Conservation (phyloP, 2,329 filamentous ascomycete species). For the Madurella mycetomatis region DNA sequence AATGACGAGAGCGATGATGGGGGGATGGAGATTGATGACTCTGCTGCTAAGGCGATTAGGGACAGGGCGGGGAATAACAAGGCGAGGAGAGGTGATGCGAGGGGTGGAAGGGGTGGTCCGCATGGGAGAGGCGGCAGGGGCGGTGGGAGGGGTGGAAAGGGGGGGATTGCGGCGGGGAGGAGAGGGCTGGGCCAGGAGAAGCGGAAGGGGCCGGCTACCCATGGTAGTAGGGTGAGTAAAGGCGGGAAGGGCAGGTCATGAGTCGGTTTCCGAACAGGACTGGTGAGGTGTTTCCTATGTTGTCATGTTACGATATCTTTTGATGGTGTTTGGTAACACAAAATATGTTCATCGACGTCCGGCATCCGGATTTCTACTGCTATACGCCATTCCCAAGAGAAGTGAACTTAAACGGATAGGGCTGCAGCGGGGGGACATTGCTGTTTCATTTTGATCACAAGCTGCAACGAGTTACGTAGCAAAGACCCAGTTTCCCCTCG, state of each 20-base stretch:
- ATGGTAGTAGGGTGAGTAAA: conserved; percentile 29
- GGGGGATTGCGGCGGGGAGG: conserved; percentile 29
- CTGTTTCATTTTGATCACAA: too few relatives aligned
- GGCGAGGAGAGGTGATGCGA: not conserved
- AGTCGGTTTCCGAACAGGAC: not conserved
- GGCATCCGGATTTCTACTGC: too few relatives aligned
- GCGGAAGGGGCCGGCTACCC: conserved; percentile 21
- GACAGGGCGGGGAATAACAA: conserved; percentile 27
- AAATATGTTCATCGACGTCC: too few relatives aligned
- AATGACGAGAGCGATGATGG: conserved; percentile 45
- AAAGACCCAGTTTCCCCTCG: too few relatives aligned
- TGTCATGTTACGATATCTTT: too few relatives aligned
- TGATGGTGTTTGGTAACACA: too few relatives aligned
- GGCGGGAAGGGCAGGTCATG: conserved; percentile 13
- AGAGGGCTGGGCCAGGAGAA: conserved; percentile 33
- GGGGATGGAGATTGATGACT: conserved; percentile 40
- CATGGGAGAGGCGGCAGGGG: conserved; percentile 3
- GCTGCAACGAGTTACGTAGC: too few relatives aligned
- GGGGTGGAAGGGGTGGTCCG: conserved; percentile 8
- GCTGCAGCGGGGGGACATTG: too few relatives aligned
- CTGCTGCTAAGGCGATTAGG: conserved; percentile 47
- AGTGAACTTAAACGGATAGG: too few relatives aligned
- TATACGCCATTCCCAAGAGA: too few relatives aligned
- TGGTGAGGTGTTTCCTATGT: too few relatives aligned
- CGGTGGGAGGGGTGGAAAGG: conserved; percentile 24